phyloP scores from a whole-genome alignment of 345 rosid species.

The Cardamine chenopodiifolia region DNA sequence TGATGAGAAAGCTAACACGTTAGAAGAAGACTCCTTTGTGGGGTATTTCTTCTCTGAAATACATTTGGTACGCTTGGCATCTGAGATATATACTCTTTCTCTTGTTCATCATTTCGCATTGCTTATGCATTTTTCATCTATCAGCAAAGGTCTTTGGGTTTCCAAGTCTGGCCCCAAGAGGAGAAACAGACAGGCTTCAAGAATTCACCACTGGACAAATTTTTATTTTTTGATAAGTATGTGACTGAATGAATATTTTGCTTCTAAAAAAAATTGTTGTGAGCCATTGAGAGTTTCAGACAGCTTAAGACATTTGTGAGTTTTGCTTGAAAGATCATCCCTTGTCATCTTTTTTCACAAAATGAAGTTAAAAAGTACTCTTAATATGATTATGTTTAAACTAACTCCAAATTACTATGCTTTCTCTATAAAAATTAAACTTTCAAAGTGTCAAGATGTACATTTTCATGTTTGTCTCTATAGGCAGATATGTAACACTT shows the following conservation, averaged over 20 bases:
- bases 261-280: slow-evolving; percentile 15
- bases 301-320: slow-evolving; percentile 20
- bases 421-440: background rate
- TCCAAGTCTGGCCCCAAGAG: slow-evolving; percentile 72
- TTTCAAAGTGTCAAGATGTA: background rate
- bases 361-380: slow-evolving; percentile 8
- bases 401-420: background rate
- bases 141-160: slow-evolving; percentile 65
- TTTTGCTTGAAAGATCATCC: slow-evolving; percentile 21
- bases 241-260: slow-evolving; percentile 14
- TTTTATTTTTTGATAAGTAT: no score
- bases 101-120: background rate
- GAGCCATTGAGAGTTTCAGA: slow-evolving; percentile 13
- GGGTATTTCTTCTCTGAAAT: slow-evolving; percentile 48
- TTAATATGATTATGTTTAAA: background rate
- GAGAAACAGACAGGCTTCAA: slow-evolving; percentile 60
- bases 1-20: slow-evolving; percentile 51
- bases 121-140: background rate
- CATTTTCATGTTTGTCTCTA: background rate
- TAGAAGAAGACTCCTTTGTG: slow-evolving; percentile 40
- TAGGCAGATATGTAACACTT: no score
- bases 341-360: background rate
- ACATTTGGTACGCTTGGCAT: slow-evolving; percentile 62
- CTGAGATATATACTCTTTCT: slow-evolving; percentile 41
- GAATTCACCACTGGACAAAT: background rate